Base-by-base conservation (phyloP, 495 filamentous ascomycete species). In the Lophiotrema nucula region DNA sequence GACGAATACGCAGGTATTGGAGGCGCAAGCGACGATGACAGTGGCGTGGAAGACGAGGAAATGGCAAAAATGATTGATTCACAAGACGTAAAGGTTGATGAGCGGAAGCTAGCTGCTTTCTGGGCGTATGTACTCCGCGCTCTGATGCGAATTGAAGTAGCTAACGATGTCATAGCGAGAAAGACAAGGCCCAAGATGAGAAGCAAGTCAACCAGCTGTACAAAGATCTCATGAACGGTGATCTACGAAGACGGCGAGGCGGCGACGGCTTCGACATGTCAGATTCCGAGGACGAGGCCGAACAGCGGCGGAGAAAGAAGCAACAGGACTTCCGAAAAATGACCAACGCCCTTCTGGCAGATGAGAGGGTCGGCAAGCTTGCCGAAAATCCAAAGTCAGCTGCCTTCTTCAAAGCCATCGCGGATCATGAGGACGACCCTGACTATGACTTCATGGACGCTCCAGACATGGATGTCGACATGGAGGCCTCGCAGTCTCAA, bases 1-100 rank as follows among this genome's bases (percentile, higher is more conserved):
- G 93, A 99, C 69, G 93, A 99, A 70, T 99, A 96, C 68, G 93
- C 92, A 27, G 95, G 95, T 1, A 77, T 97, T 37, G 95, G 95
- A 43, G 93, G 93, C 38, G 87, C 80, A 3, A 90, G 89, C 70
- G 91, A 92, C 46, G 95, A 98, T 56, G 89, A 90, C 35, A 87
- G 84, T 46, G 82, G 86, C 33, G 88, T 90, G 53, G 81, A 87
- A 45, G 83, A 81, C 28, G 81, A 81, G 35, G 81, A 86, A 56
- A 76, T 88, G 52, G 83, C 87, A 58, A 88, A 90, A 70, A 93
- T 97, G 83, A 93, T 97, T 65, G 92, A 98, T 68, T 86, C 92
- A 60, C 75, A 75, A 44, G 76, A 78, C n/a, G 82, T 88, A 33
- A 81, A 82, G 18, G 83, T 82, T 16, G 84, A 97, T 53, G 88